Percentiles rank a stretch among this genome's conserved stretches.
phyloP scores from a whole-genome alignment of 106 monocot species.

The Triglochin maritima region DNA sequence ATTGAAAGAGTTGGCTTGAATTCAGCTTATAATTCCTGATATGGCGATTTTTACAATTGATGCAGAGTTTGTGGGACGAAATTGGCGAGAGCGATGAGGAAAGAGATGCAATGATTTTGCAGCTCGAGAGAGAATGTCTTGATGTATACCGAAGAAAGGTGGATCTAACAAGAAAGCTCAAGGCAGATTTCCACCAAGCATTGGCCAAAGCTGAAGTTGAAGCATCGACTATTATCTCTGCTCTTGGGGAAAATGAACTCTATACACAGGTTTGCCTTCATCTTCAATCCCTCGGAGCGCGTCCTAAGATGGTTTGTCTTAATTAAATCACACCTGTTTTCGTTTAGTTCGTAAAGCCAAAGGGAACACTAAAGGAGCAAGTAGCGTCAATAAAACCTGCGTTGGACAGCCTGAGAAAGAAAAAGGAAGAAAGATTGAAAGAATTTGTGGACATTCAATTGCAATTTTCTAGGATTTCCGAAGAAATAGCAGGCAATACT shows the following conservation, averaged over 20 bases:
- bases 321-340: not conserved
- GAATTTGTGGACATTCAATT: constrained; percentile 55
- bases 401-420: constrained; percentile 44
- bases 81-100: constrained; percentile 72
- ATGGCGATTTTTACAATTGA: too few species aligned
- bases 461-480: constrained; percentile 36
- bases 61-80: constrained; percentile 69
- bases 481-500: constrained; percentile 50
- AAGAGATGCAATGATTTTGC: constrained; percentile 67
- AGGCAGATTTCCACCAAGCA: constrained; percentile 43
- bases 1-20: not conserved
- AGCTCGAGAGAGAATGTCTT: constrained; percentile 82
- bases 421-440: constrained; percentile 45
- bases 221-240: constrained; percentile 36
- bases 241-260: constrained; percentile 48
- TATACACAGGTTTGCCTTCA: constrained; percentile 33
- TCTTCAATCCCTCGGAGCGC: not conserved
- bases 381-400: constrained; percentile 39
- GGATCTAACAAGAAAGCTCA: constrained; percentile 63
- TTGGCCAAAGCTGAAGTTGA: constrained; percentile 63
- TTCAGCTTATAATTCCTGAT: not conserved
- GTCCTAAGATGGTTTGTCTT: not conserved
- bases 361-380: constrained; percentile 62
- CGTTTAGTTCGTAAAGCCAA: constrained; percentile 19
- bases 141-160: constrained; percentile 70